Conservation (phyloP, 2,329 filamentous ascomycete species). For the Cordyceps tenuipes region DNA sequence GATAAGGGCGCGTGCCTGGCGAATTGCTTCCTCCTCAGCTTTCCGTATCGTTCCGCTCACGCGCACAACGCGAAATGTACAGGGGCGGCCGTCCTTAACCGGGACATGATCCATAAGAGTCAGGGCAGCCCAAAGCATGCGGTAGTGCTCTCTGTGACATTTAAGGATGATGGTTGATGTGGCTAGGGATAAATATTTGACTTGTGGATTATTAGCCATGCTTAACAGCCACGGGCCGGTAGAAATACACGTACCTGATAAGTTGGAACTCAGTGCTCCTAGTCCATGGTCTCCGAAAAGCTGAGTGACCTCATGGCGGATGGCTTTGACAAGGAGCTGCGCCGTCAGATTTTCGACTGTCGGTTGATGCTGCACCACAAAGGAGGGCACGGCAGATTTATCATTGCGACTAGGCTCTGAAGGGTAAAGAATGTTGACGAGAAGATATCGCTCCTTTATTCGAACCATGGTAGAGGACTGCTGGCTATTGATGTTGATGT, state of each 20-base stretch:
- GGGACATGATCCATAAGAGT: constrained; percentile 70
- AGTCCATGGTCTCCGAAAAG: constrained; percentile 86
- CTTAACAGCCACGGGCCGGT: neutral
- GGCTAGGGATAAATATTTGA: constrained; percentile 88
- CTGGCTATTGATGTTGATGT: neutral
- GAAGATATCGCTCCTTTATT: constrained; percentile 89
- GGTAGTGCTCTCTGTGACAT: constrained; percentile 72
- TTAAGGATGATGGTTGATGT: constrained; percentile 91
- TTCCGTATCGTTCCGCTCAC: constrained; percentile 92
- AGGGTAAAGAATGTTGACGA: constrained; percentile 90
- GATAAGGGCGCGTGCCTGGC: constrained; percentile 64
- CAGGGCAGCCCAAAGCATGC: constrained; percentile 83
- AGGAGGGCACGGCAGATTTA: constrained; percentile 40
- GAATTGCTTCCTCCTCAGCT: constrained; percentile 81
- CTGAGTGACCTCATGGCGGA: constrained; percentile 60
- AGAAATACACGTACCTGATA: constrained; percentile 48
- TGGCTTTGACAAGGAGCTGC: constrained; percentile 55
- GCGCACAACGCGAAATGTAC: constrained; percentile 75
- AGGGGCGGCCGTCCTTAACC: constrained; percentile 49
- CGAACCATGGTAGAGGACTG: constrained; percentile 64
- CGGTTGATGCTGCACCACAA: constrained; percentile 70
- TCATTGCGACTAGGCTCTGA: constrained; percentile 34
- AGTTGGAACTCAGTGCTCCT: constrained; percentile 60
- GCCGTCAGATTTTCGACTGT: constrained; percentile 64
- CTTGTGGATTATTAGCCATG: constrained; percentile 32